Evolutionary conservation across 495 filamentous ascomycete genomes (phyloP).

Genomic region (Aspergillus asperescens): DNA sequence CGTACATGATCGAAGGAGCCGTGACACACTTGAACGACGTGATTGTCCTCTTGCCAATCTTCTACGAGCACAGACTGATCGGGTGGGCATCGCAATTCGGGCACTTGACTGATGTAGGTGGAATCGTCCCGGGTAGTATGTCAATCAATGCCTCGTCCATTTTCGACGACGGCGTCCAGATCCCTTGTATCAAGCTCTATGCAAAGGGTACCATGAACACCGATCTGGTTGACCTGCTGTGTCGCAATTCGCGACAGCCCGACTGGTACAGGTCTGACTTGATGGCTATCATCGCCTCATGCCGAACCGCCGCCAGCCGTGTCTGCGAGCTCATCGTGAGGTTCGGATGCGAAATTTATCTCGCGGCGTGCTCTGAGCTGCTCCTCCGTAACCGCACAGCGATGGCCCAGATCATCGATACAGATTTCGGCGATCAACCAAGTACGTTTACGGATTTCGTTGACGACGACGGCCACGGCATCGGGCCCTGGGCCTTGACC

Average conservation of each 20-base stretch:
- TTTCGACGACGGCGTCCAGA: conserved; percentile 49
- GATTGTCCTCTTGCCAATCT: conserved; percentile 45
- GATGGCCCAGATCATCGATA: conserved; percentile 41
- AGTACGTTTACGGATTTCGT: conserved; percentile 47
- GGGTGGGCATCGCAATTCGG: conserved; percentile 49
- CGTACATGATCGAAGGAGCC: conserved; percentile 45
- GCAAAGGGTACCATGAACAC: conserved; percentile 38
- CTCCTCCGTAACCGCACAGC: conserved; percentile 41
- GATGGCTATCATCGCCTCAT: conserved; percentile 43
- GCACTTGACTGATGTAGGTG: conserved; percentile 48
- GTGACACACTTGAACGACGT: conserved; percentile 47
- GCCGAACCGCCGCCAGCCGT: conserved; percentile 39
- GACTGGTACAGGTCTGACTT: conserved; percentile 49
- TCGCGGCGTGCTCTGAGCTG: conserved; percentile 40
- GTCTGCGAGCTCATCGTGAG: conserved; percentile 42
- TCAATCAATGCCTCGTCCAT: conserved; percentile 47
- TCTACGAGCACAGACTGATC: conserved; percentile 36
- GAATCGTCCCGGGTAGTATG: conserved; percentile 48
- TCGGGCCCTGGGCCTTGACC: conserved; percentile 45
- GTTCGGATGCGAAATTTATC: conserved; percentile 39
- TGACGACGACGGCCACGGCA: conserved; percentile 47
- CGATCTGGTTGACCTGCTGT: conserved; percentile 41
- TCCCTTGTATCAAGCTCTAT: conserved; percentile 47
- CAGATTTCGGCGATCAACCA: conserved; percentile 37
- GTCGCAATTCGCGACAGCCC: conserved; percentile 45